Percentiles rank a stretch among this genome's conserved stretches.
Evolutionary conservation across 2,329 filamentous ascomycete genomes (phyloP).

Genomic region (Penicillium sp.): DNA sequence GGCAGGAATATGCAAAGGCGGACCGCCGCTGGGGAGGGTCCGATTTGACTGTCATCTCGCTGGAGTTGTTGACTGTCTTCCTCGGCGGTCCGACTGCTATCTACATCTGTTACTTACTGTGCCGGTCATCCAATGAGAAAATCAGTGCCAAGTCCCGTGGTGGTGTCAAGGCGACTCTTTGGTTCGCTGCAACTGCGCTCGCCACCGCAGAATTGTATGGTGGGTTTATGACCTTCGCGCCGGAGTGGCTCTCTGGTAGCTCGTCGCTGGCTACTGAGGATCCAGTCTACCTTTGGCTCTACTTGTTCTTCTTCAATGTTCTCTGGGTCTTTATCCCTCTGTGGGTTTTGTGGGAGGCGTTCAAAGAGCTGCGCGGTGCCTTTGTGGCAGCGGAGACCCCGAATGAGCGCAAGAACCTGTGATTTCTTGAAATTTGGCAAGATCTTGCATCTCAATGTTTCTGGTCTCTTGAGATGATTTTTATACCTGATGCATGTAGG

Average conservation of each 20-base stretch:
- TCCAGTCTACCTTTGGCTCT: conserved; percentile 61
- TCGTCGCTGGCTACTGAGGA: conserved; percentile 57
- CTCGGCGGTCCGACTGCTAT: conserved; percentile 56
- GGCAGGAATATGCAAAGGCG: conserved; percentile 65
- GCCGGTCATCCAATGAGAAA: conserved; percentile 28
- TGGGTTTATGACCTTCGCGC: conserved; percentile 62
- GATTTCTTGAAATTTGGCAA: neutral
- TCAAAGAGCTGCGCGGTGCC: conserved; percentile 42
- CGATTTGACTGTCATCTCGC: conserved; percentile 56
- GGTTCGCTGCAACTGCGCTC: conserved; percentile 57
- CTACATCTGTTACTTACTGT: conserved; percentile 54
- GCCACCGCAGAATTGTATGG: conserved; percentile 64
- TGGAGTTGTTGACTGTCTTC: conserved; percentile 61
- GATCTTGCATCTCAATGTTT: too few relatives aligned
- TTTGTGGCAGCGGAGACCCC: conserved; percentile 34
- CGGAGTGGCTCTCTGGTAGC: conserved; percentile 60
- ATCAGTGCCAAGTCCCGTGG: conserved; percentile 21
- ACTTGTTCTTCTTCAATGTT: conserved; percentile 62
- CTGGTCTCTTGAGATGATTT: too few relatives aligned
- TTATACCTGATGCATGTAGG: too few relatives aligned
- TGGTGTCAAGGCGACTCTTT: conserved; percentile 39
- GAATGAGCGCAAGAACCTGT: conserved; percentile 22
- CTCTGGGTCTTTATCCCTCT: conserved; percentile 59
- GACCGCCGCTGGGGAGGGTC: conserved; percentile 58
- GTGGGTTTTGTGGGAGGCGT: conserved; percentile 55